Percentiles rank a stretch among this genome's conserved stretches.
Conservation (phyloP, 139 green algal species). For the Chlamydomonas sphaeroides region DNA sequence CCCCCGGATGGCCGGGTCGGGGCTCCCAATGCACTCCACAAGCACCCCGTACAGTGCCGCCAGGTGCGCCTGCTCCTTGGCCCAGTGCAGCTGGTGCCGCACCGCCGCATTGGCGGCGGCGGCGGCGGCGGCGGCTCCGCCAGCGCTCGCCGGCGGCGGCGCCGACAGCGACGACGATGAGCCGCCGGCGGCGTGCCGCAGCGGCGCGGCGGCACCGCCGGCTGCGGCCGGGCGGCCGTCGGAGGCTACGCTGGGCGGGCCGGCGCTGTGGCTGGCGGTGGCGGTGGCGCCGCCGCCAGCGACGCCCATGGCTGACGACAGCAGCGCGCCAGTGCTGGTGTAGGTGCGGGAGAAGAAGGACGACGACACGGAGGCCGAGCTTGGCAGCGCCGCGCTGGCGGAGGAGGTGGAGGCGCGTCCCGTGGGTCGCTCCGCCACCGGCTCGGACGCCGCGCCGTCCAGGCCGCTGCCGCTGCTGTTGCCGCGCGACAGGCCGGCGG, state of each 20-base stretch:
- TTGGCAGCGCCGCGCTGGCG: too few species aligned
- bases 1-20: constrained; percentile 9
- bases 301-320: neutral
- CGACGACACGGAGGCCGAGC: too few species aligned
- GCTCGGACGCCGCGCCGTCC: neutral
- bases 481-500: neutral
- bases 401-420: neutral
- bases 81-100: neutral
- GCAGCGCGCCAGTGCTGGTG: constrained; percentile 29
- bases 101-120: too few species aligned
- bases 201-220: neutral
- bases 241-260: neutral
- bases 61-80: constrained; percentile 53
- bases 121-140: neutral
- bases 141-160: too few species aligned
- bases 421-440: too few species aligned
- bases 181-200: neutral
- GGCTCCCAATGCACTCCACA: constrained; percentile 29
- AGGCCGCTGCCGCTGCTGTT: constrained; percentile 27
- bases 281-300: neutral
- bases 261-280: neutral
- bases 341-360: constrained; percentile 35
- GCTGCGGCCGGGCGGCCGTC: neutral
- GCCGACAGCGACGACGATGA: too few species aligned
- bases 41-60: constrained; percentile 49